phyloP scores from a whole-genome alignment of 2,329 filamentous ascomycete species.

The Leptographium lundbergii region DNA sequence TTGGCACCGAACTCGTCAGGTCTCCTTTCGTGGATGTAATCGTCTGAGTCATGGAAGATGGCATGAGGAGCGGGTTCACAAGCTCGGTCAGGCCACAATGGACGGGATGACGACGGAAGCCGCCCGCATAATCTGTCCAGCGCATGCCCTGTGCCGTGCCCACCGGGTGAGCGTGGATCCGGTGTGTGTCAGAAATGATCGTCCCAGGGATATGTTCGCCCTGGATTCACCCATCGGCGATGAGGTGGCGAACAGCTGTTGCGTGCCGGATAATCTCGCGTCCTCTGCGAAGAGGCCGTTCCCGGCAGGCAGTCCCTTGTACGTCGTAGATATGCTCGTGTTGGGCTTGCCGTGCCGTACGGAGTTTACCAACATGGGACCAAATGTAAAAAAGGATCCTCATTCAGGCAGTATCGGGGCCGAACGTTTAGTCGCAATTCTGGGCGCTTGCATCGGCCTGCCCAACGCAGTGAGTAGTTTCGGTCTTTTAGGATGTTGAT shows the following conservation, averaged over 20 bases:
- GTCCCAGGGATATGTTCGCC: not conserved
- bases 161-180: not conserved
- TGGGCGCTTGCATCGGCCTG: too few species aligned
- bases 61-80: not conserved
- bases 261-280: too few species aligned
- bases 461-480: too few species aligned
- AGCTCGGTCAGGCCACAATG: not conserved
- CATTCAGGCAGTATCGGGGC: too few species aligned
- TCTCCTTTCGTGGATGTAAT: not conserved
- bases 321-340: too few species aligned
- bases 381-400: too few species aligned
- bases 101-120: not conserved
- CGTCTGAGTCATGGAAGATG: not conserved
- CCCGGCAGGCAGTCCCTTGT: too few species aligned
- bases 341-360: too few species aligned
- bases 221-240: not conserved
- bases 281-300: too few species aligned
- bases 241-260: not conserved
- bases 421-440: too few species aligned
- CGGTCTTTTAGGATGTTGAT: too few species aligned
- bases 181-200: not conserved
- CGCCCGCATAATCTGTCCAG: not conserved
- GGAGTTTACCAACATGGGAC: too few species aligned
- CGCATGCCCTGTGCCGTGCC: not conserved
- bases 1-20: not conserved